These are phyloP conservation scores for Botrytis paeoniae DNA, from an alignment of 2,329 filamentous ascomycete species.

Conservation along the genomic window DNA sequence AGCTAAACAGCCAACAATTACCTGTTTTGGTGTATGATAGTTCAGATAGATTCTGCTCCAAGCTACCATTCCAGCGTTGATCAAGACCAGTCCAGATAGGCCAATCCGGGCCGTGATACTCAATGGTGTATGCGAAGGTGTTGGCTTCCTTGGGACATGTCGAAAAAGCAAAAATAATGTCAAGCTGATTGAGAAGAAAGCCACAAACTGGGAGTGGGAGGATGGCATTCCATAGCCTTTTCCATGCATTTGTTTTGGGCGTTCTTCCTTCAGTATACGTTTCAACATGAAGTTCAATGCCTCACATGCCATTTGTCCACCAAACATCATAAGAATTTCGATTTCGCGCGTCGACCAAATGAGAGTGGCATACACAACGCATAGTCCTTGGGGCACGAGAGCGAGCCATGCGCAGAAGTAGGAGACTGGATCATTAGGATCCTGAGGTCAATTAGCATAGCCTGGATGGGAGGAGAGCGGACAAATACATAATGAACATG, in stretches of 20 bases:
- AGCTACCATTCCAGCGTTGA: conserved; percentile 66
- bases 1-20: conserved; percentile 72
- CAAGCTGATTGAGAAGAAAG: conserved; percentile 85
- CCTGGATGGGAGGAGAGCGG: neutral
- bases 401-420: conserved; percentile 91
- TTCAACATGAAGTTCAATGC: conserved; percentile 87
- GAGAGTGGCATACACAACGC: conserved; percentile 84
- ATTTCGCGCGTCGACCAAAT: conserved; percentile 88
- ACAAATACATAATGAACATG: conserved; percentile 87
- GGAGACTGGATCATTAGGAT: conserved; percentile 80
- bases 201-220: conserved; percentile 92
- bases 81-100: conserved; percentile 56
- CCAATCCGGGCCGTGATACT: conserved; percentile 55
- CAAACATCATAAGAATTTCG: conserved; percentile 86
- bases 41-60: conserved; percentile 84
- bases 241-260: conserved; percentile 75
- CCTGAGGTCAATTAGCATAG: conserved; percentile 48
- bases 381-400: conserved; percentile 86
- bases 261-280: conserved; percentile 85
- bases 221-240: conserved; percentile 98
- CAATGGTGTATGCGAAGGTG: conserved; percentile 51
- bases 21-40: conserved; percentile 88
- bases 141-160: conserved; percentile 57
- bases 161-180: conserved; percentile 80
- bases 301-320: conserved; percentile 88